These are phyloP conservation scores for Microdochium trichocladiopsis DNA, from an alignment of 2,329 filamentous ascomycete species.

Conservation along the genomic window DNA sequence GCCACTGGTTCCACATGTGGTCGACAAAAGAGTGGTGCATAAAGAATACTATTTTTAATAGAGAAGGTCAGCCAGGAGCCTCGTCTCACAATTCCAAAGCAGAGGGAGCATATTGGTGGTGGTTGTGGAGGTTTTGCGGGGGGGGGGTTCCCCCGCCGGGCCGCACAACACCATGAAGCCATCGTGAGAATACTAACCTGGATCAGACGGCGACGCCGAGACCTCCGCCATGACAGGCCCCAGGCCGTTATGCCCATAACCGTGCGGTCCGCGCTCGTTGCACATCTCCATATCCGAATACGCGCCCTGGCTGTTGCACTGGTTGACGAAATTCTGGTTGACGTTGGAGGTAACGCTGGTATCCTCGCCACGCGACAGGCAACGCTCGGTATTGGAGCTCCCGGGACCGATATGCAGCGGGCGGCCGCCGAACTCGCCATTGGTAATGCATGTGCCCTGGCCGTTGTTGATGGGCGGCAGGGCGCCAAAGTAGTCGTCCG, in stretches of 20 bases:
- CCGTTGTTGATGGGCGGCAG: constrained; percentile 12
- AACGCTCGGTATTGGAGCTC: constrained; percentile 15
- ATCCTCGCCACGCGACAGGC: constrained; percentile 24
- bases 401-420: constrained; percentile 24
- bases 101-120: background rate
- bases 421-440: constrained; percentile 19
- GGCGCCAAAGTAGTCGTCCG: constrained; percentile 18
- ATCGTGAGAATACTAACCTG: too few relatives aligned
- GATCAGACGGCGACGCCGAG: constrained; percentile 21
- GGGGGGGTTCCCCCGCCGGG: too few relatives aligned
- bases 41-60: constrained; percentile 11
- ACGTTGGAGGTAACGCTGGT: constrained; percentile 20
- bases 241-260: constrained; percentile 26
- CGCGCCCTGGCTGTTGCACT: constrained; percentile 18
- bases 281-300: constrained; percentile 23
- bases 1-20: constrained; percentile 24
- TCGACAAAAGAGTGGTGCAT: constrained; percentile 23
- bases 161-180: too few relatives aligned
- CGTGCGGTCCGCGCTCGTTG: constrained; percentile 24
- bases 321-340: constrained; percentile 20
- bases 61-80: background rate
- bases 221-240: constrained; percentile 27
- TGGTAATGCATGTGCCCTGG: constrained; percentile 22
- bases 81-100: too few relatives aligned
- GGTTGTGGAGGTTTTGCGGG: background rate